Conservation (phyloP, 2,329 filamentous ascomycete species). For the Metarhizium guizhouense region DNA sequence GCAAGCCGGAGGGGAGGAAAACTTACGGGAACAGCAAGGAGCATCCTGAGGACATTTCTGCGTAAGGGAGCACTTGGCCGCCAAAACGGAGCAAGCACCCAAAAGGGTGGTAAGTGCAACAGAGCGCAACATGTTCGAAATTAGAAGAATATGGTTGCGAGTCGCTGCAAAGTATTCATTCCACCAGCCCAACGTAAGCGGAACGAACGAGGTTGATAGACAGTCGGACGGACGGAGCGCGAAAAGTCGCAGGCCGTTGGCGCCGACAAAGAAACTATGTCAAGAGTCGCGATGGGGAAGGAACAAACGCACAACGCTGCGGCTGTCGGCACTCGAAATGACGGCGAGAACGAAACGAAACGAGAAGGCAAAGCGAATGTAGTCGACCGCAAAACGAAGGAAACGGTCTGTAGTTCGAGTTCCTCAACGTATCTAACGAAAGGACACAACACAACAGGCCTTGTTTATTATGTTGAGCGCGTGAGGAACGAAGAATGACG, state of each 20-base stretch:
- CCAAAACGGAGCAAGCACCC: slow-evolving; percentile 21
- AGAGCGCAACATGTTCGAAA: slow-evolving; percentile 22
- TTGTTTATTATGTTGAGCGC: neutral
- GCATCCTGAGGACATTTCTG: slow-evolving; percentile 60
- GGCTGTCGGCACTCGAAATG: neutral
- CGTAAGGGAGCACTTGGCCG: slow-evolving; percentile 34
- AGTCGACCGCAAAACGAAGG: neutral
- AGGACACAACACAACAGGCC: neutral
- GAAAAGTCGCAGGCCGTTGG: neutral
- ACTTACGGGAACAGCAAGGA: slow-evolving; percentile 77
- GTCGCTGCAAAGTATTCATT: neutral
- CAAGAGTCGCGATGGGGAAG: neutral
- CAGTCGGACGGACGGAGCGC: neutral
- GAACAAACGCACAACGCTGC: neutral
- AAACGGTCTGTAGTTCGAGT: neutral
- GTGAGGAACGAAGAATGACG: neutral
- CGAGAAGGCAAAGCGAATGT: slow-evolving; percentile 1
- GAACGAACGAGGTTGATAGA: neutral
- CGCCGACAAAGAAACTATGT: neutral
- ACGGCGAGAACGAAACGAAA: neutral
- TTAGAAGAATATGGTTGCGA: neutral
- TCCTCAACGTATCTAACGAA: neutral
- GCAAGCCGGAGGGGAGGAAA: neutral
- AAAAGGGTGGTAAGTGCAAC: slow-evolving; percentile 21
- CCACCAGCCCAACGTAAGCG: neutral